Conservation (phyloP, 805 yeast species). For the Yarrowia sp. region DNA sequence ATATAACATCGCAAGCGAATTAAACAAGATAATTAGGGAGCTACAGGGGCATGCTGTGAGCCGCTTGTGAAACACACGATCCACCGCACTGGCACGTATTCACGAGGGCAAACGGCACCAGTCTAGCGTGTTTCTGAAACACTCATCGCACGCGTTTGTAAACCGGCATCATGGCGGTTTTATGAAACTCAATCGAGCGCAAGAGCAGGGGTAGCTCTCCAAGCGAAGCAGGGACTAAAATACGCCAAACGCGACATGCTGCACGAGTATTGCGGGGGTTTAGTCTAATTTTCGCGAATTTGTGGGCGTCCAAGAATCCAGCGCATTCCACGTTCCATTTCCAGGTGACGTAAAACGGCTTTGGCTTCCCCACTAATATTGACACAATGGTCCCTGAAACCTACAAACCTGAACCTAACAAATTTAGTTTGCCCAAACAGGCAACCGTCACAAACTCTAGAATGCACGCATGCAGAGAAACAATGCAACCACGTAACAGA, state of each 20-base stretch:
- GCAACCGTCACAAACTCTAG: background rate
- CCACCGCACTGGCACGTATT: too few relatives aligned
- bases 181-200: background rate
- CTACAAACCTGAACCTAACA: background rate
- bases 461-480: background rate
- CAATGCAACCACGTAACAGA: too few relatives aligned
- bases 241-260: too few relatives aligned
- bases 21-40: too few relatives aligned
- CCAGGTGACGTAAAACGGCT: background rate
- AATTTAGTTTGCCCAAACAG: background rate
- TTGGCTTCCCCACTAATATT: background rate
- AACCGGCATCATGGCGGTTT: too few relatives aligned
- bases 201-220: too few relatives aligned
- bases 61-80: background rate
- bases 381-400: background rate
- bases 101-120: too few relatives aligned
- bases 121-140: background rate
- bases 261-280: too few relatives aligned
- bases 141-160: background rate
- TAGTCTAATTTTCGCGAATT: too few relatives aligned
- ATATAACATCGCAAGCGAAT: too few relatives aligned
- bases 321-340: background rate
- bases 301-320: too few relatives aligned
- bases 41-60: too few relatives aligned
- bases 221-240: background rate